Evolutionary conservation across 1,139 yeast species (phyloP), one percentile per base, ranked within the genome.

Genomic region (Kodamaea derodonti): DNA sequence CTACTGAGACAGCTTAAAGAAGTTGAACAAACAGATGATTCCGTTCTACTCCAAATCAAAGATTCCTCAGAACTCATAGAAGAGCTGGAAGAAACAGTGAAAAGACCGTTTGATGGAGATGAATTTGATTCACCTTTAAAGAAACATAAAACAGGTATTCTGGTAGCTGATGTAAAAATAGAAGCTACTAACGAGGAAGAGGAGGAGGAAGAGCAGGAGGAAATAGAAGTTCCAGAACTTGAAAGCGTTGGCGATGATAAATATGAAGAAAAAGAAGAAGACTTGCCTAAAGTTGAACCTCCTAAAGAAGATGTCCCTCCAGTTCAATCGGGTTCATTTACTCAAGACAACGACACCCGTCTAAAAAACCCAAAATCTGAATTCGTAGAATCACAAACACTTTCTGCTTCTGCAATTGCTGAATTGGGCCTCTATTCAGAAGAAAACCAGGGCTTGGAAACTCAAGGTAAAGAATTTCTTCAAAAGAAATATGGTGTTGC

Each of bases 401-500:
- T 85, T 30, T 86, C 95, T 0, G 68, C 76, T 3, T 78, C 82
- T 3, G 87, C 90, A 0, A 61, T 69, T 11, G 69, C 74, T 6
- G 78, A 74, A 29, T 60, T 86, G 34, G 90, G 88, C 0, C 61
- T 86, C 25, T 85, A 78, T 46, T 73, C 78, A 6, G 90, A 83
- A 35, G 71, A 72, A 29, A 58, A 77, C 28, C 70, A 75, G 40
- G 75, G 75, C 1, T 53, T 72, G 22, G 79, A 75, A 40, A 65
- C 73, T 6, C 78, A 72, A 33, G 88, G 87, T 7, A 81, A 78
- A 37, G 95, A 84, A 32, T 86, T 75, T 48, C 59, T 84, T 38
- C 84, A 84, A 53, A 73, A 71, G 46, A 84, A 83, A 54, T 87
- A 81, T 49, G 97, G 87, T 1, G 98, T 94, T 11, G 86, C 95